These are phyloP conservation scores for Colletotrichum spinosum DNA, from an alignment of 2,329 filamentous ascomycete genomes.

Conservation along the genomic window DNA sequence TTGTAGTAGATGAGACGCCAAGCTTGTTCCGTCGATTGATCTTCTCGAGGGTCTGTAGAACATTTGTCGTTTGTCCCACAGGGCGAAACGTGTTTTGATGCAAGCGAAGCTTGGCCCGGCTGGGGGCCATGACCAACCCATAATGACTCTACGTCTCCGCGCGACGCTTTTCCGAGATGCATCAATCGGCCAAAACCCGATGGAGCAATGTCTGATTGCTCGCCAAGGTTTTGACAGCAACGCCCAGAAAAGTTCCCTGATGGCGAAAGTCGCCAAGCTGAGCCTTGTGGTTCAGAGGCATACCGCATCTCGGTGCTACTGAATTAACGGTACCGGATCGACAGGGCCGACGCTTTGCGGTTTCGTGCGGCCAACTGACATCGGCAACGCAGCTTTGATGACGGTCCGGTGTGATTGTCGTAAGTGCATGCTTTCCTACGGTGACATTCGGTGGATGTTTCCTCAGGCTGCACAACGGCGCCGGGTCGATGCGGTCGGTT, in stretches of 20 bases:
- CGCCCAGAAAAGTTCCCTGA: background rate
- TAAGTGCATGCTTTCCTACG: slow-evolving; percentile 22
- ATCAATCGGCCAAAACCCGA: background rate
- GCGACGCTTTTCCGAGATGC: slow-evolving; percentile 12
- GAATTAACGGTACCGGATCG: slow-evolving; percentile 14
- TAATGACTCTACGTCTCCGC: background rate
- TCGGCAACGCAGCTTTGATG: background rate
- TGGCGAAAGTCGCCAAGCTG: background rate
- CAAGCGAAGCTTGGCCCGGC: slow-evolving; percentile 22
- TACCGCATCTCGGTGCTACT: too few species aligned
- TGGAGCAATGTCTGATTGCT: background rate
- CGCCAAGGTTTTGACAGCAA: slow-evolving; percentile 1
- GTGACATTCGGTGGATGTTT: slow-evolving; percentile 23
- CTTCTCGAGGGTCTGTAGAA: slow-evolving; percentile 20
- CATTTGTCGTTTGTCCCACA: slow-evolving; percentile 27
- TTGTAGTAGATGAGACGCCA: slow-evolving; percentile 33
- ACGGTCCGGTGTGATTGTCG: slow-evolving; percentile 25
- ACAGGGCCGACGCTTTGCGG: slow-evolving; percentile 17
- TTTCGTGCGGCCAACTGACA: slow-evolving; percentile 8
- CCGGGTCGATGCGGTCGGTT: slow-evolving; percentile 3
- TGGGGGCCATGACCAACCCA: background rate
- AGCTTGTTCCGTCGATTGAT: slow-evolving; percentile 19
- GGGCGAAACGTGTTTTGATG: slow-evolving; percentile 30
- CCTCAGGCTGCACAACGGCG: slow-evolving; percentile 12
- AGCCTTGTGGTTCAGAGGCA: background rate